These are phyloP conservation scores for Physcomitrium patens DNA, from an alignment of 225 moss, liverwort and hornwort genomes.

Conservation along the genomic window DNA sequence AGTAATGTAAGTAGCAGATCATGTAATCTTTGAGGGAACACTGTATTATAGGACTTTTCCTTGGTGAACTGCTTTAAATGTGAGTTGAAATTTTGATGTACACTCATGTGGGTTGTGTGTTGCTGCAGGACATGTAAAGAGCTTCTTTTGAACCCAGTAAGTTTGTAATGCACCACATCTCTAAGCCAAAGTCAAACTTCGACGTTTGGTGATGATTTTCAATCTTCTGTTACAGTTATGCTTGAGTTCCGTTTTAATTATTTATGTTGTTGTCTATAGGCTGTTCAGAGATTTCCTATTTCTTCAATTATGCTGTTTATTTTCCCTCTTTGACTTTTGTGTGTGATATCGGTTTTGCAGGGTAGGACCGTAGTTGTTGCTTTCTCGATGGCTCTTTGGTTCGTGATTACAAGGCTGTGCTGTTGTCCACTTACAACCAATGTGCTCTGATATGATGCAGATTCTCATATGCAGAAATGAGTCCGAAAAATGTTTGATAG, in stretches of 20 bases:
- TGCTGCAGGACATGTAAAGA: slow-evolving; percentile 89
- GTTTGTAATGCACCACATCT: slow-evolving; percentile 29
- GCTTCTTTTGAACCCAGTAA: slow-evolving; percentile 90
- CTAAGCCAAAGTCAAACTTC: background rate
- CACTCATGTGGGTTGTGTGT: slow-evolving; percentile 23
- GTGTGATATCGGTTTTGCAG: background rate
- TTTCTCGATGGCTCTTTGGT: background rate
- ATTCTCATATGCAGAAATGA: slow-evolving; percentile 98
- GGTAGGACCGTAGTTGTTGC: background rate
- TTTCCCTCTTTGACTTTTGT: background rate
- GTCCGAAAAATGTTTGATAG: slow-evolving; percentile 99
- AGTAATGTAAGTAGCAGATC: background rate
- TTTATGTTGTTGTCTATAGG: background rate
- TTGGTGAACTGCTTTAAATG: background rate
- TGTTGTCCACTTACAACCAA: slow-evolving; percentile 5
- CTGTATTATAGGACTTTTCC: background rate
- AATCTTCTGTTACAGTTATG: slow-evolving; percentile 3
- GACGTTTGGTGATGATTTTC: background rate
- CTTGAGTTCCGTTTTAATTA: background rate
- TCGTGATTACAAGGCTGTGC: background rate
- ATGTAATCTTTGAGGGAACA: background rate
- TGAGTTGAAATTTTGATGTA: background rate
- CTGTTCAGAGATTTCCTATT: background rate
- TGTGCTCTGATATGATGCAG: slow-evolving; percentile 44
- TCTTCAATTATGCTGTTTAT: background rate